Base-by-base conservation (phyloP, 2,329 filamentous ascomycete genomes). In the Ceratocystis huliohia region DNA sequence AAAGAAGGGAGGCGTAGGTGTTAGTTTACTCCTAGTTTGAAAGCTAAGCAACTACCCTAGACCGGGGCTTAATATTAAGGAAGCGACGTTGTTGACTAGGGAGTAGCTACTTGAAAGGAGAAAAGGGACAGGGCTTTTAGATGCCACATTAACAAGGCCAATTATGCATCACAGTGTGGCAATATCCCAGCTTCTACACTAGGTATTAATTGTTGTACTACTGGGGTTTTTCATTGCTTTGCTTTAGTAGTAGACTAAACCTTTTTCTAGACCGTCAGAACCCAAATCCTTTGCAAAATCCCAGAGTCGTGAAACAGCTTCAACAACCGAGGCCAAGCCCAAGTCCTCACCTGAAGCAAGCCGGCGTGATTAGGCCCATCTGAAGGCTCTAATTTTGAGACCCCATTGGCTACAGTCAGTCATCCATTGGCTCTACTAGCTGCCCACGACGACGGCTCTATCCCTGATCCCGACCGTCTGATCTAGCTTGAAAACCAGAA, bases 381-480 rank as follows among this genome's bases (percentile, higher is more conserved):
- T n/a, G 7, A 1, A 5, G 33, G 17, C 25, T n/a, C 28, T 59
- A 59, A 37, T n/a, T 33, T 20, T 59, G 22, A 17, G 7, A 10
- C 3, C n/a, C 46, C 46, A 50, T 20, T 50, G 46, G 46, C 46
- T 50, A 20, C 45, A 17, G 8, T 20, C 20, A 10, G 45, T 20
- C 20, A 20, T 8, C 10, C 17, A 48, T 5, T 20, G 8, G 17
- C 45, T 20, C 45, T 20, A 48, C 17, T 8, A 20, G 8, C 20
- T 13, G 8, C 8, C 48, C 48, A 28, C 25, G 3, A 13, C 20
- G 3, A 6, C 5, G 48, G 8, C 48, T 37, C 28, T n/a, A 30
- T 59, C 53, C 53, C 53, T 59, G 53, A 59, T 59, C 53, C 53
- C 10, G 53, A 59, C 33, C 53, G 53, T 59, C 53, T 59, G 53